Evolutionary conservation across 176 grass and related monocot species (phyloP).

Genomic region (Eleusine coracana): DNA sequence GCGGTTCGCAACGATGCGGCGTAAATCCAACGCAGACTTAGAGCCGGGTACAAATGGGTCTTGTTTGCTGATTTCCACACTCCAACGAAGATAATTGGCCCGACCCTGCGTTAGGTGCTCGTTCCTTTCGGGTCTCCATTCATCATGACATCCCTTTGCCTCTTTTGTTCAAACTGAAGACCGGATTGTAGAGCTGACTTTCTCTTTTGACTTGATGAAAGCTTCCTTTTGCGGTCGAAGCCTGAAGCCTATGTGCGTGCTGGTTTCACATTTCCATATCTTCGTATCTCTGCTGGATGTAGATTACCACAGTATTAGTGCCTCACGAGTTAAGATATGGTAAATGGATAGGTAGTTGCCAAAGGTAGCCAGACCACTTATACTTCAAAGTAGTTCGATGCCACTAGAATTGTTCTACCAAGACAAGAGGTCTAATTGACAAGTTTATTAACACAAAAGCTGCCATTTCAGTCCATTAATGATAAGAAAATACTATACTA

Average conservation of each 20-base stretch:
- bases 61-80: neutral
- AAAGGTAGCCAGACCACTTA: neutral
- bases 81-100: neutral
- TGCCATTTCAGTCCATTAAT: neutral
- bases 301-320: neutral
- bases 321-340: neutral
- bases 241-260: neutral
- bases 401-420: neutral
- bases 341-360: neutral
- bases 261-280: slow-evolving; percentile 24
- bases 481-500: neutral
- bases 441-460: neutral
- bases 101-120: slow-evolving; percentile 5
- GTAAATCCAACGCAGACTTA: neutral
- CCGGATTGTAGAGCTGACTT: slow-evolving; percentile 17
- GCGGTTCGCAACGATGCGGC: neutral
- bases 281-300: neutral
- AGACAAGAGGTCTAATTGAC: neutral
- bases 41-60: neutral
- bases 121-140: neutral
- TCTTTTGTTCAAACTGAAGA: neutral
- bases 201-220: slow-evolving; percentile 26
- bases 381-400: neutral
- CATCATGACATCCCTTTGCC: neutral
- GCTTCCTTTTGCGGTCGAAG: neutral